These are phyloP conservation scores for Capsicum chinense DNA, from an alignment of 257 asterid genomes.

Conservation along the genomic window DNA sequence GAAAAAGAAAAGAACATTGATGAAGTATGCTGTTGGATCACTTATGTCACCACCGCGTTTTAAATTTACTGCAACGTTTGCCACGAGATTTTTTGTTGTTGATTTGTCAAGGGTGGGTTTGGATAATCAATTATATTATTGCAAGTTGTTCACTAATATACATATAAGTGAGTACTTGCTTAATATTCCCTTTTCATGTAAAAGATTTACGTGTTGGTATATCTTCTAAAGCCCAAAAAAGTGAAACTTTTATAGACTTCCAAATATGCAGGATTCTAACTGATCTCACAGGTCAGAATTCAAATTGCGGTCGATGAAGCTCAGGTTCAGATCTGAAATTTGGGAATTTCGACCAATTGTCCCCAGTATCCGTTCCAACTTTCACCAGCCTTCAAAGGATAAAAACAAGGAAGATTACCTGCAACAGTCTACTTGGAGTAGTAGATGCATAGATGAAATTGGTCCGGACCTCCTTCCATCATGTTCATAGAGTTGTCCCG, in stretches of 20 bases:
- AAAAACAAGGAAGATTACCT: slow-evolving; percentile 42
- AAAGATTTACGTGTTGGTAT: neutral
- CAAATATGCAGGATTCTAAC: neutral
- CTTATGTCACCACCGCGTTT: neutral
- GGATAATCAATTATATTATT: neutral
- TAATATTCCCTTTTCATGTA: neutral
- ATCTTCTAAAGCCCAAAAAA: neutral
- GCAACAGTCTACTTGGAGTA: slow-evolving; percentile 58
- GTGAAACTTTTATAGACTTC: neutral
- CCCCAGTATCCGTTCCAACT: neutral
- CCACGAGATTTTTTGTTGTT: too few relatives aligned
- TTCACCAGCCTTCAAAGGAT: neutral
- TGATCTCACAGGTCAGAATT: neutral
- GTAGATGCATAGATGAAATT: slow-evolving; percentile 74
- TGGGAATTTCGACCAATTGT: neutral
- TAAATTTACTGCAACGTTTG: too few relatives aligned
- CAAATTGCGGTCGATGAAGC: neutral
- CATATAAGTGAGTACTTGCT: neutral
- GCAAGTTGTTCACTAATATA: neutral
- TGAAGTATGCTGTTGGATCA: neutral
- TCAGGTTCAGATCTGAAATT: neutral
- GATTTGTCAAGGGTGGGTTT: neutral
- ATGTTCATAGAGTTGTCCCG: slow-evolving; percentile 84
- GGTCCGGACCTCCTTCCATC: slow-evolving; percentile 90
- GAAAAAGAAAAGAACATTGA: neutral